Conservation (phyloP, 2,329 filamentous ascomycete species). For the Aspergillus thermomutatus region DNA sequence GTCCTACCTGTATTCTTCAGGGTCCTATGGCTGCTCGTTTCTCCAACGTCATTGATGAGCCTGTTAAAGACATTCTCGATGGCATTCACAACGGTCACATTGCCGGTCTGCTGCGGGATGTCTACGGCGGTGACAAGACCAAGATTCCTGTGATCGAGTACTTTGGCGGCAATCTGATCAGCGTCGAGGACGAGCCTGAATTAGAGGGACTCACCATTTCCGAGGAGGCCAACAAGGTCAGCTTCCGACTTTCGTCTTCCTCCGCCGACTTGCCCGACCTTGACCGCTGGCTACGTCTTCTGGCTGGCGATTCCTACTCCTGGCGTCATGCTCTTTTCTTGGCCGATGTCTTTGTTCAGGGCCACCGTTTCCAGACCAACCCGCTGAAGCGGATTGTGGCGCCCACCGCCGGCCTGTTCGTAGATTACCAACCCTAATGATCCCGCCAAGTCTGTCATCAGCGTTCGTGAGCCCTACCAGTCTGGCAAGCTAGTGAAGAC, state of each 20-base stretch:
- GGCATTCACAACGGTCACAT: too few species aligned
- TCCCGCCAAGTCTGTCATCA: constrained; percentile 77
- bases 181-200: constrained; percentile 68
- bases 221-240: constrained; percentile 74
- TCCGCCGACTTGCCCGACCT: constrained; percentile 70
- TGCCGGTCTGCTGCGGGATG: too few species aligned
- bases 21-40: constrained; percentile 87
- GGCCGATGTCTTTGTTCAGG: constrained; percentile 89
- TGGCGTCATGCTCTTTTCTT: constrained; percentile 96
- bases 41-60: constrained; percentile 80
- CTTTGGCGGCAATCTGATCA: constrained; percentile 81
- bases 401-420: constrained; percentile 78
- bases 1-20: constrained; percentile 88
- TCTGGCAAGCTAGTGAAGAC: constrained; percentile 86
- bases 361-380: constrained; percentile 97
- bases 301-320: constrained; percentile 80
- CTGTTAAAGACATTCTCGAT: constrained; percentile 88
- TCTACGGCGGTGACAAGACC: constrained; percentile 51
- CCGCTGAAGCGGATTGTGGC: constrained; percentile 89
- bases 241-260: constrained; percentile 77
- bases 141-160: constrained; percentile 86
- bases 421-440: constrained; percentile 84
- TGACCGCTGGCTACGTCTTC: constrained; percentile 81
- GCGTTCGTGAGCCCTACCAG: constrained; percentile 80
- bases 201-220: constrained; percentile 82